phyloP scores from a whole-genome alignment of 768 basidiomycete species.

The Suillus discolor region DNA sequence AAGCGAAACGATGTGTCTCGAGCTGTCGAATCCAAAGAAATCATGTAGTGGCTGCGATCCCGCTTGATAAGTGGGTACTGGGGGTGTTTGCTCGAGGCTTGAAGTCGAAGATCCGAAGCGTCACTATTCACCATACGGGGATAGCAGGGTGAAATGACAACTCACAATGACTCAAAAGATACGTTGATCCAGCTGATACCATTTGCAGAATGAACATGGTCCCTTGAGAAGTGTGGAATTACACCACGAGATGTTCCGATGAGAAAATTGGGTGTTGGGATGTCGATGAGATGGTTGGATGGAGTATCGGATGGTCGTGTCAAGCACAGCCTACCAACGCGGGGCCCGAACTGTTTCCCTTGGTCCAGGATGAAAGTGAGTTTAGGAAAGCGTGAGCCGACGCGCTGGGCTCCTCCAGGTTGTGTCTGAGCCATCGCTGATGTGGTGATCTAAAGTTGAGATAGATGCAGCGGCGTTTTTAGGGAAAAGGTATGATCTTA shows the following conservation, averaged over 20 bases:
- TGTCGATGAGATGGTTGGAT: conserved; percentile 29
- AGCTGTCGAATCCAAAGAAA: conserved; percentile 58
- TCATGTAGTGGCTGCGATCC: conserved; percentile 60
- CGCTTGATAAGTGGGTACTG: conserved; percentile 61
- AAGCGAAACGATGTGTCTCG: conserved; percentile 56
- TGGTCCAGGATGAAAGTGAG: conserved; percentile 22
- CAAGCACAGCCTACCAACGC: conserved; percentile 25
- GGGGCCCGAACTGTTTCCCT: conserved; percentile 25
- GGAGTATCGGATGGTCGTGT: conserved; percentile 12
- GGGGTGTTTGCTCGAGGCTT: conserved; percentile 68
- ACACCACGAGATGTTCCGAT: conserved; percentile 71
- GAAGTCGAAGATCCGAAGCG: not conserved
- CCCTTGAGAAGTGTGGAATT: conserved; percentile 72
- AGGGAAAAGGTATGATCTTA: not conserved
- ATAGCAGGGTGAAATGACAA: conserved; percentile 17
- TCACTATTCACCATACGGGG: not conserved
- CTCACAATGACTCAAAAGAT: conserved; percentile 84
- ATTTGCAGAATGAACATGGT: conserved; percentile 49
- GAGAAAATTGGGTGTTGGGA: conserved; percentile 65
- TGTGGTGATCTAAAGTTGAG: not conserved
- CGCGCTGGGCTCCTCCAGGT: not conserved
- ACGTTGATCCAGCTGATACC: conserved; percentile 67
- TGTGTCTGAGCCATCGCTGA: not conserved
- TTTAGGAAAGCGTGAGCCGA: conserved; percentile 12
- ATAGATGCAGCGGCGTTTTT: not conserved